These are phyloP conservation scores for Microcyclospora pomicola DNA, from an alignment of 2,329 filamentous ascomycete species.

Conservation along the genomic window DNA sequence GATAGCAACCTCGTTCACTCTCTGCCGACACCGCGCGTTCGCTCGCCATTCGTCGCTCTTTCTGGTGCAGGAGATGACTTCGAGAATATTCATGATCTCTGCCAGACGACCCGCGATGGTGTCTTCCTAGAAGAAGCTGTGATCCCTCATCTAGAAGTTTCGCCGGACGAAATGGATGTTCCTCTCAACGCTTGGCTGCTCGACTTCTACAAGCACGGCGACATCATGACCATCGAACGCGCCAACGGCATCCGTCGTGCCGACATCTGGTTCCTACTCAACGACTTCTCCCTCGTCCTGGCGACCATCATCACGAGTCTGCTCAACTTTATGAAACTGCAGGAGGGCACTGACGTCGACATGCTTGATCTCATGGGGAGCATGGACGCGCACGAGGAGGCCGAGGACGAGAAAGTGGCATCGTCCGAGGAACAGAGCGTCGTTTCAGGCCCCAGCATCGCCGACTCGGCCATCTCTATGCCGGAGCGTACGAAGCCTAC, in stretches of 20 bases:
- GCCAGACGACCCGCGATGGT: constrained; percentile 47
- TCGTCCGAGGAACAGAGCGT: constrained; percentile 17
- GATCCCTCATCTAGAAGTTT: constrained; percentile 53
- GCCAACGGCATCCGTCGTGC: constrained; percentile 53
- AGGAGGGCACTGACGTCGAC: constrained; percentile 31
- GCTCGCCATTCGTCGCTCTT: constrained; percentile 57
- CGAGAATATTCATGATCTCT: constrained; percentile 51
- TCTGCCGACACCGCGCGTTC: constrained; percentile 34
- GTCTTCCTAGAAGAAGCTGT: constrained; percentile 64
- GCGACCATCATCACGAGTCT: constrained; percentile 59
- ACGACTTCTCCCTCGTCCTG: constrained; percentile 49
- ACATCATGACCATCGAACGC: constrained; percentile 42
- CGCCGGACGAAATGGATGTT: constrained; percentile 39
- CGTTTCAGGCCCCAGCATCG: constrained; percentile 12
- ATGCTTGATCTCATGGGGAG: constrained; percentile 39
- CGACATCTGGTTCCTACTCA: constrained; percentile 60
- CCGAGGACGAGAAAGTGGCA: constrained; percentile 27
- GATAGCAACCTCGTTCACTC: constrained; percentile 10
- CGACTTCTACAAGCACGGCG: constrained; percentile 66
- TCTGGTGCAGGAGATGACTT: constrained; percentile 56
- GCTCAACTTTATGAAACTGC: constrained; percentile 41
- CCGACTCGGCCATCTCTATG: constrained; percentile 18
- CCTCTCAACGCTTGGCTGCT: constrained; percentile 56
- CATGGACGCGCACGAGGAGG: constrained; percentile 37
- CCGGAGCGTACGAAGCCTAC: constrained; percentile 14